Evolutionary conservation across 805 yeast genomes (phyloP), one percentile per base, ranked within the genome.

Genomic region (Yarrowia phangngaensis): DNA sequence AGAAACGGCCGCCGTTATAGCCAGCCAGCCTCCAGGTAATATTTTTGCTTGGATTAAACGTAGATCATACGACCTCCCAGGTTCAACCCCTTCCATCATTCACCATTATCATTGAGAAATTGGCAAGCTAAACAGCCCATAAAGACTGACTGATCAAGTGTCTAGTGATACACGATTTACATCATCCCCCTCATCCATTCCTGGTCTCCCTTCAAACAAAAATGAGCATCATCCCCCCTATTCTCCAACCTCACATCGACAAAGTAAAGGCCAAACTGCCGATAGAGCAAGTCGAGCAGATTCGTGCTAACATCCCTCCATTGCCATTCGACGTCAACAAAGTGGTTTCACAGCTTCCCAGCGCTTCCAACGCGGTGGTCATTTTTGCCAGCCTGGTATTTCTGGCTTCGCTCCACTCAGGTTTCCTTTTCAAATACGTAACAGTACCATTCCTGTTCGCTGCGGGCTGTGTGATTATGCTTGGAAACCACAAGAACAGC

Each of bases 181-280:
- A n/a, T n/a, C n/a, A n/a, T n/a, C n/a, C n/a, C n/a, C n/a, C n/a
- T n/a, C n/a, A n/a, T n/a, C n/a, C n/a, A n/a, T n/a, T n/a, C n/a
- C n/a, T n/a, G n/a, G n/a, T n/a, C n/a, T n/a, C n/a, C n/a, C n/a
- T n/a, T n/a, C n/a, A n/a, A n/a, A n/a, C n/a, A n/a, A n/a, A n/a
- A n/a, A 38, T 38, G 45, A 19, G 27, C 32, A 19, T 32, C 24
- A 38, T 38, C 45, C 26, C 31, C 13, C 45, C 45, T n/a, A 4
- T 38, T 13, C 14, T 38, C 19, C 45, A 38, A 15, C 45, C 45
- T 28, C 35, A 41, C 29, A 41, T 41, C 35, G 35, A 41, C 48
- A 29, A 29, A 17, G 20, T 41, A 34, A 41, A 41, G 48, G 48
- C 34, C 26, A 41, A 41, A 9, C 35, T 41, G 34, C 34, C 48